Evolutionary conservation across 257 asterid species (phyloP), one percentile per base, ranked within the genome.

Genomic region (Eustoma russellianum): DNA sequence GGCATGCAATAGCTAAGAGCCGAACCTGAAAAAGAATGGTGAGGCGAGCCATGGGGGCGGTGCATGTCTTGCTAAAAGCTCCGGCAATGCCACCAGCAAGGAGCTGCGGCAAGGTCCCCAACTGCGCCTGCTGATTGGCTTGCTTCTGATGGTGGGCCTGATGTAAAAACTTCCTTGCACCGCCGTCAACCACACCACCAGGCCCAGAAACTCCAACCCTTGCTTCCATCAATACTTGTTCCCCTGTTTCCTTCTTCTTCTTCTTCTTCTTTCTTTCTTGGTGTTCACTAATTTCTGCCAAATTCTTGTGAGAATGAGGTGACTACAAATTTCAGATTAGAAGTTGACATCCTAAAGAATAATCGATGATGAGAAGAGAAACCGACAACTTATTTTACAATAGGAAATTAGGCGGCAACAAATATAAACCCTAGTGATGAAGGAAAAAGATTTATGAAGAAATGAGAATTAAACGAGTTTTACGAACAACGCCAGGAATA

Each of bases 81-180:
- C 97, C 97, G 55, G 97, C 97, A 14, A 89, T 69, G 13, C 97
- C 97, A 40, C 97, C 97, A 33, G 95, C 94, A 55, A 89, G 86
- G 51, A 88, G 97, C 73, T 88, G 97, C 57, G 88, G 83, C 17
- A 83, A 81, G 15, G 95, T 77, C 3, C 95, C 97, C 55, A 86
- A 72, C 70, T 89, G 95, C 34, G 94, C 55, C 59, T 50, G 72
- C 49, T 64, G 69, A 60, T 33, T 48, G 6, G 60, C 67, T 15
- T 69, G 57, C 38, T 64, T 76, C 35, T 67, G 74, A 50, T 61
- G 76, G 44, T 55, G 70, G 6, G 71, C 73, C 15, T 52, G 79
- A 3, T 43, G 65, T 45, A 89, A 66, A 57, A 83, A 73, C 67
- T 78, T 75, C 78, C 89, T 68, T 35, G 94, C 79, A 47, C 97